Conservation (phyloP, 164 flowering plant species). For the Buxus sempervirens region DNA sequence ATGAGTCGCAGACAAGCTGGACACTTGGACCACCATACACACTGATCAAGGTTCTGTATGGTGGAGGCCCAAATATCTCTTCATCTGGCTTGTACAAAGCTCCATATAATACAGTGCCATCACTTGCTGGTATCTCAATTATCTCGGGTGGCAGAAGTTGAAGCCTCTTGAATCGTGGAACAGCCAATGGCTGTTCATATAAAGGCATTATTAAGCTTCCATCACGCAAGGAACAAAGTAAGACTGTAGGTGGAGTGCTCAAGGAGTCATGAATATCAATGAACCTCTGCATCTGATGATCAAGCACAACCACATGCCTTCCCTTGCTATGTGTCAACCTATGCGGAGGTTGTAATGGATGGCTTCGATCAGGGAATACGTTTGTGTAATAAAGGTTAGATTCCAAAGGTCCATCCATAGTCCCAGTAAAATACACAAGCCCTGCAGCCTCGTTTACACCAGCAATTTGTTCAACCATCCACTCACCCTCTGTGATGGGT, state of each 20-base stretch:
- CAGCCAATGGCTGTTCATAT: constrained; percentile 55
- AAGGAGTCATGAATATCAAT: constrained; percentile 78
- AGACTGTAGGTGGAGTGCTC: constrained; percentile 63
- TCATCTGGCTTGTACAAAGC: constrained; percentile 76
- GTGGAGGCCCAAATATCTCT: constrained; percentile 79
- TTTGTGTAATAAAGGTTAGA: constrained; percentile 60
- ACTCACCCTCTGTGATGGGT: constrained; percentile 84
- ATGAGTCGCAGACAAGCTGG: constrained; percentile 77
- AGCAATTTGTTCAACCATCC: constrained; percentile 92
- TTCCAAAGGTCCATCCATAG: constrained; percentile 72
- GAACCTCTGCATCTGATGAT: constrained; percentile 77
- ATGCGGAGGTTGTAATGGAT: constrained; percentile 39
- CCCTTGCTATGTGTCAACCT: constrained; percentile 74
- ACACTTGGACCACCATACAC: constrained; percentile 92
- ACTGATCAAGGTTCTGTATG: constrained; percentile 73
- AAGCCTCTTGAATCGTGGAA: constrained; percentile 54
- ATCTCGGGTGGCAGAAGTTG: constrained; percentile 80
- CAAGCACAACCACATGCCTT: constrained; percentile 78
- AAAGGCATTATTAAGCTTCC: constrained; percentile 59
- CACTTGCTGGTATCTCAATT: constrained; percentile 54
- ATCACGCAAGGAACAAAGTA: constrained; percentile 60
- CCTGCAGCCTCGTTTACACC: constrained; percentile 86
- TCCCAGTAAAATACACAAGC: constrained; percentile 75
- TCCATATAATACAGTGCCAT: constrained; percentile 72
- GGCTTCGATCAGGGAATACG: constrained; percentile 42